phyloP scores from a whole-genome alignment of 805 yeast species.

The Martiniozyma abietophila region DNA sequence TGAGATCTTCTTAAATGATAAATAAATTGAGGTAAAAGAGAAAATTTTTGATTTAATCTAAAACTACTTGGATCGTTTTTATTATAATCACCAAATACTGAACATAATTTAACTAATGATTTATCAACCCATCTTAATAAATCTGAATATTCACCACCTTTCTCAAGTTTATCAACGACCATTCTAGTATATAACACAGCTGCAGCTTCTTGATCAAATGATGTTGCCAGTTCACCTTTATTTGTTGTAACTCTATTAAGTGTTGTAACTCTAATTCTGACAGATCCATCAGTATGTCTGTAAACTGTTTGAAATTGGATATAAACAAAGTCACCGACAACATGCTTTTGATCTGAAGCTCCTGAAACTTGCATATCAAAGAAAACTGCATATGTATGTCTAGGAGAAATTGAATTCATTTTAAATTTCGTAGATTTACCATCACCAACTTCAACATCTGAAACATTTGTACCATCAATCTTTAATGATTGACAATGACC shows the following conservation, averaged over 20 bases:
- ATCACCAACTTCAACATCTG: slow-evolving; percentile 88
- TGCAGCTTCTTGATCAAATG: slow-evolving; percentile 99
- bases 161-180: slow-evolving; percentile 83
- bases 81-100: slow-evolving; percentile 86
- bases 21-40: slow-evolving; percentile 90
- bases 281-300: slow-evolving; percentile 92
- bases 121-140: slow-evolving; percentile 93
- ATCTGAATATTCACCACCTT: slow-evolving; percentile 65
- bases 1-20: slow-evolving; percentile 94
- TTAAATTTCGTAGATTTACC: slow-evolving; percentile 90
- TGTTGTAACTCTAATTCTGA: slow-evolving; percentile 85
- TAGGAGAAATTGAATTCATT: slow-evolving; percentile 76
- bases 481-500: slow-evolving; percentile 82
- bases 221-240: slow-evolving; percentile 39
- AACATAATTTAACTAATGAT: slow-evolving; percentile 80
- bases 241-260: slow-evolving; percentile 46
- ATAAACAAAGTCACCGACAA: slow-evolving; percentile 29
- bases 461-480: slow-evolving; percentile 62
- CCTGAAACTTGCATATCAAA: slow-evolving; percentile 66
- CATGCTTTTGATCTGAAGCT: slow-evolving; percentile 33
- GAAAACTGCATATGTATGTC: slow-evolving; percentile 80
- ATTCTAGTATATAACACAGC: slow-evolving; percentile 89
- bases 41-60: slow-evolving; percentile 73
- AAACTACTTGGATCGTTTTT: slow-evolving; percentile 79
- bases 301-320: slow-evolving; percentile 83